These are phyloP conservation scores for Quercus dentata DNA, from an alignment of 306 rosid species.

Conservation along the genomic window DNA sequence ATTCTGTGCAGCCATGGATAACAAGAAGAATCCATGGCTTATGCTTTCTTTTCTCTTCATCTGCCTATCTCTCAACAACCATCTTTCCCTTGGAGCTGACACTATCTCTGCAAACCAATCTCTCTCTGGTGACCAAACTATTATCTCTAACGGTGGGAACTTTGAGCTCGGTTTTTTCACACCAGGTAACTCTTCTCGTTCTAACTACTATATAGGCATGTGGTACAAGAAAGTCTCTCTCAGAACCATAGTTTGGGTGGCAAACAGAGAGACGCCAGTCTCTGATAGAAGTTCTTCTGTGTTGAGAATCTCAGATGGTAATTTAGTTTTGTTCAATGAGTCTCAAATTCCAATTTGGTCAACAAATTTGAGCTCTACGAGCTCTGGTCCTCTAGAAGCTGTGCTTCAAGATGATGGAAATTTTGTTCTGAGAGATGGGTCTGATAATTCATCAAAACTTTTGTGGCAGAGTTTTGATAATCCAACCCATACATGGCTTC, in stretches of 20 bases:
- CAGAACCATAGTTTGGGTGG: conserved; percentile 55
- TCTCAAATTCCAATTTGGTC: conserved; percentile 54
- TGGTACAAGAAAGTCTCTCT: conserved; percentile 42
- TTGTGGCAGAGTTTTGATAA: conserved; percentile 67
- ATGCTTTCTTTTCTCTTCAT: conserved; percentile 20
- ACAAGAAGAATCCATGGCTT: conserved; percentile 17
- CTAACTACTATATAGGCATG: conserved; percentile 56
- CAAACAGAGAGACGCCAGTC: conserved; percentile 54
- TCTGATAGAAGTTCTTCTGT: conserved; percentile 38
- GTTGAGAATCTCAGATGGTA: conserved; percentile 32
- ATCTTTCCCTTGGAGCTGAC: conserved; percentile 31
- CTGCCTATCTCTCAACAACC: conserved; percentile 14
- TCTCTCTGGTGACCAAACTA: too few relatives aligned
- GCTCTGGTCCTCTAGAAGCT: conserved; percentile 25
- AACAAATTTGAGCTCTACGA: conserved; percentile 37
- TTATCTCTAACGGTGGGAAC: too few relatives aligned
- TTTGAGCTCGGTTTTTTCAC: conserved; percentile 48
- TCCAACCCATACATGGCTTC: conserved; percentile 59
- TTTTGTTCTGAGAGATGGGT: conserved; percentile 34
- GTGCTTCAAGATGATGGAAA: conserved; percentile 34
- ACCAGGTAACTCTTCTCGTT: conserved; percentile 33
- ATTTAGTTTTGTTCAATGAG: conserved; percentile 43
- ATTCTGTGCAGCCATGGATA: conserved; percentile 20
- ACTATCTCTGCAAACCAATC: conserved; percentile 42
- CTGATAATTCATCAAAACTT: conserved; percentile 12